Percentiles rank a stretch among this genome's conserved stretches.
Evolutionary conservation across 2,329 filamentous ascomycete genomes (phyloP).

Genomic region (Sclerotinia spermophila): DNA sequence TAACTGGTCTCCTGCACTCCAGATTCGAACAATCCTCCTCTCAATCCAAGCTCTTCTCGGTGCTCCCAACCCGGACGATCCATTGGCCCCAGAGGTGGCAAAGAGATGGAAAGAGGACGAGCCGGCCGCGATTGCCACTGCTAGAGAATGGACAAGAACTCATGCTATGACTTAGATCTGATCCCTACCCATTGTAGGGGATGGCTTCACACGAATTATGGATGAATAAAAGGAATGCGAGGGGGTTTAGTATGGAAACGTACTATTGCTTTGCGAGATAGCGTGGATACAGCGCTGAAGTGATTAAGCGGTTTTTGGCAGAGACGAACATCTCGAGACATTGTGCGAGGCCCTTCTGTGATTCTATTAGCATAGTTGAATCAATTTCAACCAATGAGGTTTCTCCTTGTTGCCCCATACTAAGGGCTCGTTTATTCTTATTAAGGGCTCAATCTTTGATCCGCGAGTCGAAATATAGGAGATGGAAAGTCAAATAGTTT

Average conservation of each 20-base stretch:
- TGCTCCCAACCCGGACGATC: slow-evolving; percentile 95
- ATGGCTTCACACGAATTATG: not conserved
- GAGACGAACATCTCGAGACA: not conserved
- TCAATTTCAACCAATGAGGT: not conserved
- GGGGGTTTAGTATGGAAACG: not conserved
- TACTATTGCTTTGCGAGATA: not conserved
- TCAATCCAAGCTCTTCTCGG: slow-evolving; percentile 96
- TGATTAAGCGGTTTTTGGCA: slow-evolving; percentile 7
- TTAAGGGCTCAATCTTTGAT: not conserved
- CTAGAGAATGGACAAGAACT: slow-evolving; percentile 77
- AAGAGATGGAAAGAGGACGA: slow-evolving; percentile 98
- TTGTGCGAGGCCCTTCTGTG: not conserved
- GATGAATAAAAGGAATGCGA: slow-evolving; percentile 10
- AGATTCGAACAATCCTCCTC: slow-evolving; percentile 97
- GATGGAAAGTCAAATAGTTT: not conserved
- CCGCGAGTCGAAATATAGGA: not conserved
- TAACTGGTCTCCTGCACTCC: slow-evolving; percentile 97
- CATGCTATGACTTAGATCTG: slow-evolving; percentile 36
- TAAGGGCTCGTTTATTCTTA: not conserved
- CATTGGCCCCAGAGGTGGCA: slow-evolving; percentile 95
- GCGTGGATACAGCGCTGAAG: not conserved
- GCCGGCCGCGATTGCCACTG: slow-evolving; percentile 84
- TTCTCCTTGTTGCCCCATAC: not conserved
- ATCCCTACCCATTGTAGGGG: not conserved
- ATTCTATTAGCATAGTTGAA: slow-evolving; percentile 3